Evolutionary conservation across 805 yeast genomes (phyloP).

Genomic region (Lachancea sp.): DNA sequence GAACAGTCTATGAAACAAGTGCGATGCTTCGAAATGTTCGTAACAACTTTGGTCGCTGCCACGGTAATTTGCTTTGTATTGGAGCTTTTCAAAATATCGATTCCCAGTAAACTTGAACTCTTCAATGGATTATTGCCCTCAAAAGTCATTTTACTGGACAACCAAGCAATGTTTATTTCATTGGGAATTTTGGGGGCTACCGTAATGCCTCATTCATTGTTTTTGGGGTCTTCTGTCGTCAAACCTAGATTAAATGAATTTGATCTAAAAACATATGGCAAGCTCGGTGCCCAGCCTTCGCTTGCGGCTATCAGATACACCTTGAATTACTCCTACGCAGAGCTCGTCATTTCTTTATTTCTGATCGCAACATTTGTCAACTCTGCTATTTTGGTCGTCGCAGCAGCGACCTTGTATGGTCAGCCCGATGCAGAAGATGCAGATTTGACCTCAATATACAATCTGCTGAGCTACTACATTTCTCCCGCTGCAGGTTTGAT

Average conservation of each 20-base stretch:
- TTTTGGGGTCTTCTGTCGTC: slow-evolving; percentile 79
- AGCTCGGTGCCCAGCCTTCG: slow-evolving; percentile 57
- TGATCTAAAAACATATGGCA: slow-evolving; percentile 52
- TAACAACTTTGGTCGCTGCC: slow-evolving; percentile 58
- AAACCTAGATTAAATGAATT: slow-evolving; percentile 76
- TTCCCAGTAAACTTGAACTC: slow-evolving; percentile 47
- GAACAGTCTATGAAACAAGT: slow-evolving; percentile 71
- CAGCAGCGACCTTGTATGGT: slow-evolving; percentile 75
- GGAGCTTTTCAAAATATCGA: slow-evolving; percentile 55
- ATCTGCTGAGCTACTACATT: slow-evolving; percentile 58
- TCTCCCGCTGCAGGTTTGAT: slow-evolving; percentile 84
- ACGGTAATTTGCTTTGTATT: slow-evolving; percentile 73
- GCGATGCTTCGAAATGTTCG: slow-evolving; percentile 71
- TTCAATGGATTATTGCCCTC: slow-evolving; percentile 68
- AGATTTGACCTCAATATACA: slow-evolving; percentile 74
- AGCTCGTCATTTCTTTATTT: slow-evolving; percentile 72
- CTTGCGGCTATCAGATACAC: slow-evolving; percentile 73
- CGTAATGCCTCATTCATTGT: slow-evolving; percentile 89
- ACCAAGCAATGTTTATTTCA: slow-evolving; percentile 65
- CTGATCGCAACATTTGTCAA: slow-evolving; percentile 90
- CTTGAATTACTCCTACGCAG: slow-evolving; percentile 74
- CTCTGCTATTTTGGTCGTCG: slow-evolving; percentile 82
- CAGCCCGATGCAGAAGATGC: slow-evolving; percentile 67
- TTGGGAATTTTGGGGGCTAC: slow-evolving; percentile 89
- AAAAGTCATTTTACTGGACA: slow-evolving; percentile 49